Percentiles rank a stretch among this genome's conserved stretches.
These are phyloP conservation scores for Ploettnerulaceae sp. DNA, from an alignment of 2,329 filamentous ascomycete genomes.

Conservation along the genomic window DNA sequence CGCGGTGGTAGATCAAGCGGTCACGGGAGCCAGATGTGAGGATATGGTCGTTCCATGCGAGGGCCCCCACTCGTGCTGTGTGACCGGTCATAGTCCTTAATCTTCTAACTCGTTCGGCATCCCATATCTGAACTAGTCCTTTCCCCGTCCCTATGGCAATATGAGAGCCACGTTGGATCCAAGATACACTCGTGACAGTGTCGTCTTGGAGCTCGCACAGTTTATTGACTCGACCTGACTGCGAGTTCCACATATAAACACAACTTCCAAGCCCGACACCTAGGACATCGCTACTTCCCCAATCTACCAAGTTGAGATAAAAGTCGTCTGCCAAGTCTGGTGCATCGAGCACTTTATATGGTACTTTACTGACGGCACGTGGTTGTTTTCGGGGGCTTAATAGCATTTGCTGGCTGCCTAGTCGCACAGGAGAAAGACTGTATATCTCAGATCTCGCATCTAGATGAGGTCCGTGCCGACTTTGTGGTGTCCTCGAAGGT, in stretches of 20 bases:
- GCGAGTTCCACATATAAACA: conserved; percentile 98
- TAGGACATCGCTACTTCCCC: conserved; percentile 91
- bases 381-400: conserved; percentile 85
- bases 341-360: conserved; percentile 95
- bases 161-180: conserved; percentile 97
- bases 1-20: conserved; percentile 88
- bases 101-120: conserved; percentile 79
- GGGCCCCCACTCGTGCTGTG: conserved; percentile 82
- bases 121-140: conserved; percentile 95
- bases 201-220: conserved; percentile 90
- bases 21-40: conserved; percentile 93
- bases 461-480: conserved; percentile 79
- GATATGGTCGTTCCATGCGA: conserved; percentile 98
- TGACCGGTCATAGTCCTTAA: conserved; percentile 96
- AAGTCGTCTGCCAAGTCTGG: conserved; percentile 96
- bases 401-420: conserved; percentile 89
- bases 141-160: conserved; percentile 93
- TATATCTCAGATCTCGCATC: conserved; percentile 91
- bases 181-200: conserved; percentile 92
- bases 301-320: conserved; percentile 95
- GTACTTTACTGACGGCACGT: conserved; percentile 88
- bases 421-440: conserved; percentile 88
- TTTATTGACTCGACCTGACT: conserved; percentile 85
- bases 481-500: conserved; percentile 83
- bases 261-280: conserved; percentile 89